Evolutionary conservation across 2,329 filamentous ascomycete species (phyloP), one percentile per base, ranked within the genome.

Genomic region (Leptographium radiaticola): DNA sequence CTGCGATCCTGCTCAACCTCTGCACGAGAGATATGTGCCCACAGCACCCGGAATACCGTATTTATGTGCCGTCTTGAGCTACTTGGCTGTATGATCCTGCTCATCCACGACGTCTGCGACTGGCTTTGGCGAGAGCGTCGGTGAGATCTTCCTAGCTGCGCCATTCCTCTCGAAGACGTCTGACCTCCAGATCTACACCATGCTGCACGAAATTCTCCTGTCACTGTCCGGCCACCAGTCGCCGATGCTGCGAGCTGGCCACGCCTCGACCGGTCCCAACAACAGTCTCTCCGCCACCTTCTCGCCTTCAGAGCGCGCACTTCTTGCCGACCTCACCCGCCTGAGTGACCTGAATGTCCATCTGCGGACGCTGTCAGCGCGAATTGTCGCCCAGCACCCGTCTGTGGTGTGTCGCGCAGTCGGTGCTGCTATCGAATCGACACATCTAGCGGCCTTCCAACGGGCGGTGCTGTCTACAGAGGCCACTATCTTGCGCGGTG

Each of bases 161-260:
- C 10, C 8, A 16, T 16, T 36, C 15, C 11, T 36, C 30, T 18
- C 8, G 18, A n/a, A 33, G 31, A 8, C 12, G 13, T 7, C 20
- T 34, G 31, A 13, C 34, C 12, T 7, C 12, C 49, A 31, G 36
- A 10, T 25, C 38, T 10, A 12, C 43, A 36, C 61, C 61, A 98
- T 98, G 93, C 87, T 98, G 68, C 93, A 97, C 80, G 93, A 98
- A 76, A 89, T 98, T 73, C 83, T 97, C 70, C 84, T 98, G 70
- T 91, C 90, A 68, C 83, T 97, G 70, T 94, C 90, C 63, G 91
- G 93, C 61, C 88, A 97, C 71, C 86, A 87, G 59, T 96, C 91
- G 59, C 86, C 89, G 61, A 80, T 97, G 65, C 86, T 96, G 72
- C 78, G 79, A 67, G 66, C 71, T 61, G 66, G 62, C 71, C 64